Percentiles rank a stretch among this genome's conserved stretches.
Evolutionary conservation across 768 basidiomycete genomes (phyloP).

Genomic region (Psilocybe cubensis): DNA sequence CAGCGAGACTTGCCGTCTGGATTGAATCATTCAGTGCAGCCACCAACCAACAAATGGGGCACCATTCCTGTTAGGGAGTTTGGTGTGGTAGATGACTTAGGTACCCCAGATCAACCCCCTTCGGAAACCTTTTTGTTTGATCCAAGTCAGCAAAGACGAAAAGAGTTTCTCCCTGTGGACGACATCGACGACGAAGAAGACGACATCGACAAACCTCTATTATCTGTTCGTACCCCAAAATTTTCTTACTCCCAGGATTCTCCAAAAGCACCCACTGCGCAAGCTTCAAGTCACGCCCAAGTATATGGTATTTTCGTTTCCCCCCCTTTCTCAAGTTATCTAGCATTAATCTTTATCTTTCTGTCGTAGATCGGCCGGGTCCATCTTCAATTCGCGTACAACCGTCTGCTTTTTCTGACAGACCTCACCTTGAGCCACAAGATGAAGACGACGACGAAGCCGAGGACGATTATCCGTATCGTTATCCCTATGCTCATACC

Average conservation of each 20-base stretch:
- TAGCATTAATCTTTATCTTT: no score
- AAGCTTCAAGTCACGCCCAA: background rate
- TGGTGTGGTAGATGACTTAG: slow-evolving; percentile 22
- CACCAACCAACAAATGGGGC: background rate
- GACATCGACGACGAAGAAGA: slow-evolving; percentile 22
- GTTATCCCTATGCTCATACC: slow-evolving; percentile 10
- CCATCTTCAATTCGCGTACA: background rate
- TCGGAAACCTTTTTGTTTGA: slow-evolving; percentile 21
- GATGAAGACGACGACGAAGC: slow-evolving; percentile 16
- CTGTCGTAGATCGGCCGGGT: background rate
- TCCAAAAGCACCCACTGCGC: background rate
- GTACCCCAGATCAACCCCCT: slow-evolving; percentile 23
- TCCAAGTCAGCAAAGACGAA: background rate
- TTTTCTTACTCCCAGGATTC: background rate
- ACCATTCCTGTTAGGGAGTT: background rate
- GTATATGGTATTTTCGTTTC: background rate
- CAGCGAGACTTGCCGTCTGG: background rate
- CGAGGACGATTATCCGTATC: slow-evolving; percentile 13
- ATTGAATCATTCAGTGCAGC: background rate
- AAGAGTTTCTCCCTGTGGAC: slow-evolving; percentile 17
- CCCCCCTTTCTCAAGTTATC: no score
- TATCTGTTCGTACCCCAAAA: background rate
- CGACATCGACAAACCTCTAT: background rate
- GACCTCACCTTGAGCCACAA: slow-evolving; percentile 8
- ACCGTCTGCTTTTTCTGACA: background rate